Conservation (phyloP, 2,329 filamentous ascomycete genomes). For the Leptographium lundbergii region DNA sequence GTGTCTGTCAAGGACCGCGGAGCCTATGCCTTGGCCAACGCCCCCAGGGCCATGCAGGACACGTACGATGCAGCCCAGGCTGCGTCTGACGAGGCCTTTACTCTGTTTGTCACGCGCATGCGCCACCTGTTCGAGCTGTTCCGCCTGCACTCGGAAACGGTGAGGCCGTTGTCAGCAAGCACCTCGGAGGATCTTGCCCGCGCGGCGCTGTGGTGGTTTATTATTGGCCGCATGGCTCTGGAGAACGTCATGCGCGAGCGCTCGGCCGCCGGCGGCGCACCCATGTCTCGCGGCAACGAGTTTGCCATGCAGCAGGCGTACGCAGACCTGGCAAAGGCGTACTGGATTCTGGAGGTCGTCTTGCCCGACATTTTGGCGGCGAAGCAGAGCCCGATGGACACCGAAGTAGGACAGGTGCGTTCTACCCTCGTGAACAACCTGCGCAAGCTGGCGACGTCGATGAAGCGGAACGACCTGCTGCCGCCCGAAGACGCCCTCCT, state of each 20-base stretch:
- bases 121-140: constrained; percentile 67
- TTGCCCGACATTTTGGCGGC: constrained; percentile 35
- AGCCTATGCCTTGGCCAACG: constrained; percentile 7
- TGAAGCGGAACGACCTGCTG: constrained; percentile 72
- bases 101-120: constrained; percentile 57
- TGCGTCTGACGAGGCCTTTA: constrained; percentile 52
- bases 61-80: constrained; percentile 29
- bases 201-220: constrained; percentile 78
- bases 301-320: constrained; percentile 62
- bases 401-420: constrained; percentile 39
- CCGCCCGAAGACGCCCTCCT: constrained; percentile 55
- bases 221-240: constrained; percentile 64
- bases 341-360: constrained; percentile 59
- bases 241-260: constrained; percentile 59
- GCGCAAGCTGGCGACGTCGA: constrained; percentile 64
- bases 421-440: constrained; percentile 50
- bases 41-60: constrained; percentile 18
- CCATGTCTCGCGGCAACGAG: constrained; percentile 30
- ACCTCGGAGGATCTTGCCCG: constrained; percentile 56
- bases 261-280: constrained; percentile 33
- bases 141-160: constrained; percentile 61
- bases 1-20: constrained; percentile 7
- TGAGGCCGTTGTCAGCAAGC: constrained; percentile 51
- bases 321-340: constrained; percentile 71
- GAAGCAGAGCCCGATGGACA: constrained; percentile 27